Conservation (phyloP, 106 monocot species). For the Dioscorea dumetorum region DNA sequence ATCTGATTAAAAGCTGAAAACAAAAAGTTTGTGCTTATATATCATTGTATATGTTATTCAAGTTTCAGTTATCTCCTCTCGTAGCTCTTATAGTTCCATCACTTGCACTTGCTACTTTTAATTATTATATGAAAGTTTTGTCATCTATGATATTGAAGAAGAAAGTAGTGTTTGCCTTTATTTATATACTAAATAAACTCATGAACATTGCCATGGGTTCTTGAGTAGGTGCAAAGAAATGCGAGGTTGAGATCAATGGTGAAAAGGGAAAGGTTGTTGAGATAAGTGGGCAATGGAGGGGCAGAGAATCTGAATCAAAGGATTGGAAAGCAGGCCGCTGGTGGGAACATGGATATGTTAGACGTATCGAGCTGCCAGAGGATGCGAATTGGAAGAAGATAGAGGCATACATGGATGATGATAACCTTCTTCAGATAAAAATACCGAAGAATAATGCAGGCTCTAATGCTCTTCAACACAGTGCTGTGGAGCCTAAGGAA, state of each 20-base stretch:
- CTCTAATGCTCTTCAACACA: constrained; percentile 1
- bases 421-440: constrained; percentile 57
- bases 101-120: too few relatives aligned
- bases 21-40: too few relatives aligned
- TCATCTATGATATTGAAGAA: too few relatives aligned
- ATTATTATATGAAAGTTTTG: too few relatives aligned
- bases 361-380: constrained; percentile 76
- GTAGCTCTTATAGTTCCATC: too few relatives aligned
- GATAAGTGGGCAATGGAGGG: constrained; percentile 56
- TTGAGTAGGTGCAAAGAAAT: constrained; percentile 31
- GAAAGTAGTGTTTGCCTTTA: too few relatives aligned
- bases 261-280: constrained; percentile 62
- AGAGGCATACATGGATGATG: constrained; percentile 57
- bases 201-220: too few relatives aligned
- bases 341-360: constrained; percentile 89
- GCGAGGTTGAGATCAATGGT: constrained; percentile 46
- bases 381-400: constrained; percentile 56
- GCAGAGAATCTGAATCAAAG: constrained; percentile 16
- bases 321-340: constrained; percentile 69
- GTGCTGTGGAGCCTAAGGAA: constrained; percentile 12
- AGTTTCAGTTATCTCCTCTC: too few relatives aligned
- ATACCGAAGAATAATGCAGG: constrained; percentile 41
- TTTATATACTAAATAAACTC: too few relatives aligned
- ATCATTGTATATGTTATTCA: too few relatives aligned
- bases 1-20: too few relatives aligned